These are phyloP conservation scores for Lentinus tigrinus DNA, from an alignment of 768 basidiomycete genomes.

Conservation along the genomic window DNA sequence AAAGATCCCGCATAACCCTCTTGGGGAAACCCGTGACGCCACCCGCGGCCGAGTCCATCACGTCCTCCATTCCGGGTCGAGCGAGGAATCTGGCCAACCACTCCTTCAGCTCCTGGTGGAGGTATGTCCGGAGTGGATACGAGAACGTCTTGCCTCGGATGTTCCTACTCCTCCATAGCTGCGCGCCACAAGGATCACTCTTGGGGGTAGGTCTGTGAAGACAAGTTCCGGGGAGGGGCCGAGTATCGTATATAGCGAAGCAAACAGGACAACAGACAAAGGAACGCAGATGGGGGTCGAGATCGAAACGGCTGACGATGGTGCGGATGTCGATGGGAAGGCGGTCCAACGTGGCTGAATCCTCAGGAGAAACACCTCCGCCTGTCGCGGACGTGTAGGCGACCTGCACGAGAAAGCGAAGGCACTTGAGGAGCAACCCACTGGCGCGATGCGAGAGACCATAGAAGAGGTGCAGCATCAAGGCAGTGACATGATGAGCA, in stretches of 20 bases:
- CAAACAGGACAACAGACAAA: not conserved
- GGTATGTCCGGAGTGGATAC: not conserved
- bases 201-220: not conserved
- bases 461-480: too few relatives aligned
- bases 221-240: not conserved
- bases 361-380: not conserved
- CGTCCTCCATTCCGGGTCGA: constrained; percentile 4
- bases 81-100: constrained; percentile 8
- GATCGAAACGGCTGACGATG: not conserved
- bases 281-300: not conserved
- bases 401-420: too few relatives aligned
- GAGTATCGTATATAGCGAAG: not conserved
- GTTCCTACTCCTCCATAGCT: not conserved
- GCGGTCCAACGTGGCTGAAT: not conserved
- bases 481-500: too few relatives aligned
- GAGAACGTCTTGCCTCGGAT: constrained; percentile 1
- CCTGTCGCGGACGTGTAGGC: too few relatives aligned
- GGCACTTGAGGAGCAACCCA: too few relatives aligned
- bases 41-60: not conserved
- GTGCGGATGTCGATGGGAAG: constrained; percentile 1
- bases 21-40: not conserved
- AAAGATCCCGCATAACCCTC: not conserved
- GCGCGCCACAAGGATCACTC: not conserved
- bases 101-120: not conserved
- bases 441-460: too few relatives aligned